Evolutionary conservation across 257 asterid species (phyloP), one percentile per base, ranked within the genome.

Genomic region (Ocimum tenuiflorum): DNA sequence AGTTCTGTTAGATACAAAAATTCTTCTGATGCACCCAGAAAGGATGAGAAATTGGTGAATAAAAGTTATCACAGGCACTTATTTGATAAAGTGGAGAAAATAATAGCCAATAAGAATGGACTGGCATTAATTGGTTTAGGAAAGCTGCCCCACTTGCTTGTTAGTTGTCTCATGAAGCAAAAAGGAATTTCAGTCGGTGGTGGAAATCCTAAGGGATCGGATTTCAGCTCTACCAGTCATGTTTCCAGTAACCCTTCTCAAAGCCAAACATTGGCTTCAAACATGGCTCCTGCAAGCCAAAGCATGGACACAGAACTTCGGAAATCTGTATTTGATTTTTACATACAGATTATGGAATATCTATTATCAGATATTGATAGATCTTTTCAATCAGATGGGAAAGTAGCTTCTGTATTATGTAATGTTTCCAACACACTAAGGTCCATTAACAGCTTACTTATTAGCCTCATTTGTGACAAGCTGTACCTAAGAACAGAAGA

Each of bases 51-150:
- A 55, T 8, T 65, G 42, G 87, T 69, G 70, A 82, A 77, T 76
- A 92, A 78, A 82, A 87, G 98, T 81, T 92, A 92, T 74, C 98
- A 86, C 49, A 84, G 94, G 59, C 94, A 89, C 76, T 74, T 92
- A 17, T 89, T 92, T 71, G 91, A 87, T 80, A 79, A 80, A 75
- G 76, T 92, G 85, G 95, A 80, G 83, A 81, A 84, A 76, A 81
- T 82, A 13, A 81, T 87, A 56, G 77, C 85, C 6, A 59, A 73
- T 71, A 87, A 84, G 80, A 80, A 80, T 64, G 78, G 38, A 15
- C 66, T 68, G 63, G 86, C 95, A 18, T 41, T 82, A 79, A 68
- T 73, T 75, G 95, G 96, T 73, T 72, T 88, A 6, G 97, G 91
- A 51, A 83, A 80, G 78, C 79, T 92, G 78, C 83, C 87, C 70